Evolutionary conservation across 768 basidiomycete species (phyloP).

Genomic region (Holtermannia corniformis): DNA sequence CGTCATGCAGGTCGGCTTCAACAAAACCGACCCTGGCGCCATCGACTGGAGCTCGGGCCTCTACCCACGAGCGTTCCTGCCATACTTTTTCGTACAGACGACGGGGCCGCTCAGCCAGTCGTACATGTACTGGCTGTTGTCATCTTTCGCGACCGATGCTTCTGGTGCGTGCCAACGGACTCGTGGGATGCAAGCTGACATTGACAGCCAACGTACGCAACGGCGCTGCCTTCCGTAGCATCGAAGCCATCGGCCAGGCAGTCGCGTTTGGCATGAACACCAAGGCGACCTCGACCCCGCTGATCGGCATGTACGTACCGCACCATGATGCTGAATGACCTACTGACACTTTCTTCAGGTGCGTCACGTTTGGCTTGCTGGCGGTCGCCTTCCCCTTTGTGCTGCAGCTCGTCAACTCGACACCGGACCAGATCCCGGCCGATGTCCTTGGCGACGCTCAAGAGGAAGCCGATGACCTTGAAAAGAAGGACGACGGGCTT

Average conservation of each 20-base stretch:
- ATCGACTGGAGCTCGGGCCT: conserved; percentile 1
- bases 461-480: no score
- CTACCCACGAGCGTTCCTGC: conserved; percentile 9
- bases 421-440: conserved; percentile 3
- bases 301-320: conserved; percentile 12
- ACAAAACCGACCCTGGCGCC: neutral
- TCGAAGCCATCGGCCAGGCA: conserved; percentile 23
- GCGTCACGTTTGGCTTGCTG: conserved; percentile 5
- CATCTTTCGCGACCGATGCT: conserved; percentile 17
- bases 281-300: conserved; percentile 1
- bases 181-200: no score
- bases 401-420: neutral
- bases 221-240: conserved; percentile 22
- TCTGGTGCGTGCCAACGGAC: no score
- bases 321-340: neutral
- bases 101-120: conserved; percentile 16
- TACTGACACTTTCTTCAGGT: no score
- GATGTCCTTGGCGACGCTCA: no score
- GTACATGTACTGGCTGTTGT: conserved; percentile 26
- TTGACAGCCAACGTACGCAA: conserved; percentile 14
- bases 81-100: conserved; percentile 11
- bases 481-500: no score
- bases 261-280: conserved; percentile 21
- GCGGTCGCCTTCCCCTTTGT: neutral
- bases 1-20: conserved; percentile 6